Conservation (phyloP, 106 monocot species). For the Acanthochlamys bracteata region DNA sequence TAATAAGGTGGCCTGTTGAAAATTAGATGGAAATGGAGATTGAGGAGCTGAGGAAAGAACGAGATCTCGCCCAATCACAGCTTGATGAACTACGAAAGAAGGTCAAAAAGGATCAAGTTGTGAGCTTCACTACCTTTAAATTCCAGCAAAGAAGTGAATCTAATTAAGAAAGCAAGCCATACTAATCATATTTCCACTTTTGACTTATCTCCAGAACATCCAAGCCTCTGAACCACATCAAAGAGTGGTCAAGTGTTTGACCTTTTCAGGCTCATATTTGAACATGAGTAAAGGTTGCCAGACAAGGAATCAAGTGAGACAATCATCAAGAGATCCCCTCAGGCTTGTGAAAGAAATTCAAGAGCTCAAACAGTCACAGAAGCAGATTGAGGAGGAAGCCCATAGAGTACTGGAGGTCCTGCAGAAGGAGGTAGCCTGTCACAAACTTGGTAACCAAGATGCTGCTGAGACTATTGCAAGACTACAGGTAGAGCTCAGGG, state of each 20-base stretch:
- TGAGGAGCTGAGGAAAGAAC: conserved; percentile 70
- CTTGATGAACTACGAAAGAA: conserved; percentile 58
- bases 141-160: background rate
- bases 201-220: conserved; percentile 27
- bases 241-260: conserved; percentile 54
- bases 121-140: conserved; percentile 3
- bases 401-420: conserved; percentile 80
- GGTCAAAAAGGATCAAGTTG: conserved; percentile 30
- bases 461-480: conserved; percentile 94
- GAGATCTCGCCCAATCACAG: conserved; percentile 59
- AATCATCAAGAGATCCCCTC: conserved; percentile 79
- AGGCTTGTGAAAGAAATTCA: conserved; percentile 88
- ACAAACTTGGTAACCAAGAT: conserved; percentile 79
- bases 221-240: conserved; percentile 60
- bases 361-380: conserved; percentile 83
- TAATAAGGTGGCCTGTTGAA: background rate
- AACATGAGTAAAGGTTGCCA: conserved; percentile 8
- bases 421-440: conserved; percentile 92
- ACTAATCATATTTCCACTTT: background rate
- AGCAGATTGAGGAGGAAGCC: conserved; percentile 91
- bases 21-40: conserved; percentile 94
- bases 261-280: conserved; percentile 51
- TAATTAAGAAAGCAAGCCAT: background rate
- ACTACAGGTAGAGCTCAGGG: conserved; percentile 81
- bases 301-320: conserved; percentile 52